These are phyloP conservation scores for Septoria linicola DNA, from an alignment of 2,329 filamentous ascomycete species.

Conservation along the genomic window DNA sequence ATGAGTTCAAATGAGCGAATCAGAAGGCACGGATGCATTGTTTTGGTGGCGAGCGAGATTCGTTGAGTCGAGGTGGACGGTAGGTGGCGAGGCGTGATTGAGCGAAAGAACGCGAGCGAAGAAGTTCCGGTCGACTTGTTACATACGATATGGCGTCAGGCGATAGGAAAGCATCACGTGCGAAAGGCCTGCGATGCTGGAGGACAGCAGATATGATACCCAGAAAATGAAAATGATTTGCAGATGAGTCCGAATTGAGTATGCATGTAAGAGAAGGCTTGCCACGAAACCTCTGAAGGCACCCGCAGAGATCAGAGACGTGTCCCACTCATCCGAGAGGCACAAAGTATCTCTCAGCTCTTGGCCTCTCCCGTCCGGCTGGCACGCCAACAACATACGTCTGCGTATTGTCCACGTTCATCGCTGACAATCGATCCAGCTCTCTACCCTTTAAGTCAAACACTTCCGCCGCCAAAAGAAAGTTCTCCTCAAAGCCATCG, in stretches of 20 bases:
- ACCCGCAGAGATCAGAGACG: too few relatives aligned
- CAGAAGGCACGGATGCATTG: not conserved
- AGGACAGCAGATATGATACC: constrained; percentile 9
- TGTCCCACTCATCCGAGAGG: not conserved
- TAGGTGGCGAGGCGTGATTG: too few relatives aligned
- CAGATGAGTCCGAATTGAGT: not conserved
- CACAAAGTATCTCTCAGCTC: constrained; percentile 6
- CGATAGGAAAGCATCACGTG: not conserved
- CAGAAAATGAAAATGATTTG: not conserved
- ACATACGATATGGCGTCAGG: not conserved
- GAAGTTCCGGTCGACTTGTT: too few relatives aligned
- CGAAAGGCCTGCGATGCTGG: not conserved
- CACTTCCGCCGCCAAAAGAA: not conserved
- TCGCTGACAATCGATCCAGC: not conserved
- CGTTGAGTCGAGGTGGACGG: not conserved
- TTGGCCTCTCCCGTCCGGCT: constrained; percentile 1
- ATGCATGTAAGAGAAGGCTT: too few relatives aligned
- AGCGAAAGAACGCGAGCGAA: too few relatives aligned
- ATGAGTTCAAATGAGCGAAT: constrained; percentile 29
- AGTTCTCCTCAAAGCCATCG: constrained; percentile 5
- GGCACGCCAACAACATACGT: not conserved
- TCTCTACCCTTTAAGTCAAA: not conserved
- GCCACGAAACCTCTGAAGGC: too few relatives aligned
- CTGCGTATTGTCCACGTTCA: too few relatives aligned
- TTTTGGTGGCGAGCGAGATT: not conserved